Percentiles rank a stretch among this genome's conserved stretches.
phyloP scores from a whole-genome alignment of 164 flowering plant genomes.

The Santalum album region DNA sequence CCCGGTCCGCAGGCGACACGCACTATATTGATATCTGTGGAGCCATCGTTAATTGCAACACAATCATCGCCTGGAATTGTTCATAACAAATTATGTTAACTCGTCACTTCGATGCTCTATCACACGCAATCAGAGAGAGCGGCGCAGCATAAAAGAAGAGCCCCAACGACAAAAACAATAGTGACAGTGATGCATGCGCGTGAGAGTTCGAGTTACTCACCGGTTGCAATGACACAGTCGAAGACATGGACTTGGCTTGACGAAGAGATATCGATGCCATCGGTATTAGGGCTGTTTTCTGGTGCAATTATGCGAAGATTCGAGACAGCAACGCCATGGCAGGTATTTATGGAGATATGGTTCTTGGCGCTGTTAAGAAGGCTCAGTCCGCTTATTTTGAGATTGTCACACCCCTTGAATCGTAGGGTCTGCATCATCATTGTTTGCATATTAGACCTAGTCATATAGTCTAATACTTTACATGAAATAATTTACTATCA shows the following conservation, averaged over 20 bases:
- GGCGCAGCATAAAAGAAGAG: too few species aligned
- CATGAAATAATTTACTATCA: neutral
- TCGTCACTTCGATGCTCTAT: too few species aligned
- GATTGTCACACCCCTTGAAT: neutral
- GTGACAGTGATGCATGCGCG: too few species aligned
- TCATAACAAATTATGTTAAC: neutral
- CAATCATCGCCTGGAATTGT: neutral
- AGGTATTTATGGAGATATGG: neutral
- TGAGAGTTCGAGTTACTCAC: too few species aligned
- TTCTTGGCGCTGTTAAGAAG: neutral
- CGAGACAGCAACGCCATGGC: neutral
- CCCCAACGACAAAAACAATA: too few species aligned
- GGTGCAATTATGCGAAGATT: neutral
- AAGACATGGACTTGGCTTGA: neutral
- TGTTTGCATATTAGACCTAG: neutral
- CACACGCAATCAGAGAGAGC: too few species aligned
- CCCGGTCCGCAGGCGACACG: neutral
- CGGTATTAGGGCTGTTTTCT: neutral
- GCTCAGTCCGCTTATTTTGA: neutral
- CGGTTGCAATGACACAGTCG: neutral
- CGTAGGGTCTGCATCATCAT: neutral
- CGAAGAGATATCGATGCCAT: neutral
- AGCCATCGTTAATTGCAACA: neutral
- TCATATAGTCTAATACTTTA: neutral
- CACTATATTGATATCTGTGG: neutral